A percentile compares a stretch with the other conserved stretches of the same genome.
Conservation (phyloP, 176 grass and related monocot genomes). For the Eragrostis curvula region DNA sequence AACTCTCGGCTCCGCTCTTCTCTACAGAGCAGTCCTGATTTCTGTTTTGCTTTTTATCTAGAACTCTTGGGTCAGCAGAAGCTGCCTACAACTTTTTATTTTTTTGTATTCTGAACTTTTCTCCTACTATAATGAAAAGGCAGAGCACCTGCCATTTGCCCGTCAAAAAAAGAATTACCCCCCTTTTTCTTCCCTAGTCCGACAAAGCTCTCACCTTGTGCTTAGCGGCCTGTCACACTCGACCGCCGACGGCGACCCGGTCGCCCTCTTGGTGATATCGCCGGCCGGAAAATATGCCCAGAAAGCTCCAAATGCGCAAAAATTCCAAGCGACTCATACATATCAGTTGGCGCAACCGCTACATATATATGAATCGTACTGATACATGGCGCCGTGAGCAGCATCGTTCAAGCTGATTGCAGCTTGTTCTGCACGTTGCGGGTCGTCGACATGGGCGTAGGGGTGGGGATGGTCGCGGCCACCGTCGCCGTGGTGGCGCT, state of each 20-base stretch:
- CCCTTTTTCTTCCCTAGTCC: background rate
- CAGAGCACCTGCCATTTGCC: too few species aligned
- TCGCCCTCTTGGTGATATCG: background rate
- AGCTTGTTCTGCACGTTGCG: background rate
- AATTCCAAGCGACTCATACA: background rate
- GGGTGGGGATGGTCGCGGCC: background rate
- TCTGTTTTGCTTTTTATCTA: too few species aligned
- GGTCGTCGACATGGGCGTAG: background rate
- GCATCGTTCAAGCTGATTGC: background rate
- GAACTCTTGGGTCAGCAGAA: too few species aligned
- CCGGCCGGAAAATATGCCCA: background rate
- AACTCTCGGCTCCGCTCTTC: too few species aligned
- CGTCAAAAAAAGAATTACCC: too few species aligned
- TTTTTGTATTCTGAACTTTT: too few species aligned
- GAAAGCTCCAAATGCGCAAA: background rate
- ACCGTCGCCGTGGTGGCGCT: conserved; percentile 10
- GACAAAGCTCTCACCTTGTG: background rate
- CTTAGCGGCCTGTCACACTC: background rate
- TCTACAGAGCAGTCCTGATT: too few species aligned
- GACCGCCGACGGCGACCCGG: background rate
- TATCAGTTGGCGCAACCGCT: background rate
- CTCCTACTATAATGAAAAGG: too few species aligned
- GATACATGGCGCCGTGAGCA: background rate
- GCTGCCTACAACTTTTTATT: too few species aligned
- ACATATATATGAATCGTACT: background rate